These are phyloP conservation scores for Royoungia palumana DNA, from an alignment of 768 basidiomycete genomes.

Conservation along the genomic window DNA sequence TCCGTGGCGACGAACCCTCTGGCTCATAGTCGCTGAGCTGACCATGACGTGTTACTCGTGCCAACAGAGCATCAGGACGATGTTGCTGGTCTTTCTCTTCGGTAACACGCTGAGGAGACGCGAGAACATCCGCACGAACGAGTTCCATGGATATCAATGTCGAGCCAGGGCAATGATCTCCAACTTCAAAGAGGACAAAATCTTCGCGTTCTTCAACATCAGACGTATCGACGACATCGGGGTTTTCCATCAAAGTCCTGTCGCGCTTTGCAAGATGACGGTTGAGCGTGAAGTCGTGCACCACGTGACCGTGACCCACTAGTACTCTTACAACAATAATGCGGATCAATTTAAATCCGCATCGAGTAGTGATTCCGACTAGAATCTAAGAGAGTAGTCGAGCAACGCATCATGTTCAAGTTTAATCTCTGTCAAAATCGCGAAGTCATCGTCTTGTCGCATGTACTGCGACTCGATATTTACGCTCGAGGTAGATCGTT, in stretches of 20 bases:
- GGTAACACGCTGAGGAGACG: slow-evolving; percentile 1
- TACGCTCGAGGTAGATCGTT: no score
- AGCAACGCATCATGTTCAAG: no score
- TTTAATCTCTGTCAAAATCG: no score
- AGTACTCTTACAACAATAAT: no score
- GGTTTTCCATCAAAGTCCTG: slow-evolving; percentile 15
- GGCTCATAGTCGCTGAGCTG: slow-evolving; percentile 9
- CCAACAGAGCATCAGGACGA: background rate
- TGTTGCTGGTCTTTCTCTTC: background rate
- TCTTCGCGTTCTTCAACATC: slow-evolving; percentile 59
- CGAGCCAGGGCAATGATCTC: background rate
- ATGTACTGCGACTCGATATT: no score
- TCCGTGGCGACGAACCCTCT: slow-evolving; percentile 30
- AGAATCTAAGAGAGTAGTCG: no score
- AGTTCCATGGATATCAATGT: background rate
- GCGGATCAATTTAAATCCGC: no score
- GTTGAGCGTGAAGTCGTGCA: background rate
- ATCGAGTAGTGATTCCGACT: no score
- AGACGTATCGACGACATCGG: slow-evolving; percentile 58
- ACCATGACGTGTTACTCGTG: background rate
- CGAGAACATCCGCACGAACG: background rate
- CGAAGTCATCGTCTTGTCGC: no score
- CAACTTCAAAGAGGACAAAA: slow-evolving; percentile 21
- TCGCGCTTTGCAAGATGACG: background rate
- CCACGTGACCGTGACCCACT: slow-evolving; percentile 23